Percentiles rank a stretch among this genome's conserved stretches.
Conservation (phyloP, 73 alveolate species). For the Paramecium biaurelia region DNA sequence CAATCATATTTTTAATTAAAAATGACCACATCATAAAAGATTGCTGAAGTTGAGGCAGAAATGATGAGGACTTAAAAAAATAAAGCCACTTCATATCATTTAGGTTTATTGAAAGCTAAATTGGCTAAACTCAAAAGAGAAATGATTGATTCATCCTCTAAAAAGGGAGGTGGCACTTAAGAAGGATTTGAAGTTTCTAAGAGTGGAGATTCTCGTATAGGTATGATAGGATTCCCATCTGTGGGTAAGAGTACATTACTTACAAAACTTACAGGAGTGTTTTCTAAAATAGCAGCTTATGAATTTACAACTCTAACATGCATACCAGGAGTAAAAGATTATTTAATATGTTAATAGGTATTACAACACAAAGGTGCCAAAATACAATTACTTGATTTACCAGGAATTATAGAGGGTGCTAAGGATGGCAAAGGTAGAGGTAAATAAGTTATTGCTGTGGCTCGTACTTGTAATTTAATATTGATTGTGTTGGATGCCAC, state of each 20-base stretch:
- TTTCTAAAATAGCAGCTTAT: conserved; percentile 96
- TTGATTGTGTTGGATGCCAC: conserved; percentile 97
- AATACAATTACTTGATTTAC: conserved; percentile 97
- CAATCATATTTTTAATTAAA: conserved; percentile 30
- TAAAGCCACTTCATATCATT: conserved; percentile 98
- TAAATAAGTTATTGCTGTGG: conserved; percentile 97
- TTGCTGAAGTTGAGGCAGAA: conserved; percentile 95
- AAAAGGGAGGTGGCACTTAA: conserved; percentile 91
- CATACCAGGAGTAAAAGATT: conserved; percentile 96
- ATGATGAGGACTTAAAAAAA: conserved; percentile 98
- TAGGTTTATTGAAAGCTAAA: conserved; percentile 98
- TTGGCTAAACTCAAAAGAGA: conserved; percentile 95
- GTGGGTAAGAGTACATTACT: conserved; percentile 95
- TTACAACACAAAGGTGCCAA: conserved; percentile 92
- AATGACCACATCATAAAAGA: conserved; percentile 83
- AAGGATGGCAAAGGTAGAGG: conserved; percentile 99
- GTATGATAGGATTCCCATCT: conserved; percentile 99
- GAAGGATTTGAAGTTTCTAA: conserved; percentile 99
- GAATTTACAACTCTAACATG: conserved; percentile 99
- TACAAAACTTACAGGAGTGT: conserved; percentile 87
- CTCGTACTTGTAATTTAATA: conserved; percentile 96
- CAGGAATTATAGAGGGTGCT: conserved; percentile 99
- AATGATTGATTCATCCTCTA: conserved; percentile 86
- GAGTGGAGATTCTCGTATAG: conserved; percentile 99
- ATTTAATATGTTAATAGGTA: conserved; percentile 44